Conservation (phyloP, 148 eudicot species). For the Mesembryanthemum crystallinum region DNA sequence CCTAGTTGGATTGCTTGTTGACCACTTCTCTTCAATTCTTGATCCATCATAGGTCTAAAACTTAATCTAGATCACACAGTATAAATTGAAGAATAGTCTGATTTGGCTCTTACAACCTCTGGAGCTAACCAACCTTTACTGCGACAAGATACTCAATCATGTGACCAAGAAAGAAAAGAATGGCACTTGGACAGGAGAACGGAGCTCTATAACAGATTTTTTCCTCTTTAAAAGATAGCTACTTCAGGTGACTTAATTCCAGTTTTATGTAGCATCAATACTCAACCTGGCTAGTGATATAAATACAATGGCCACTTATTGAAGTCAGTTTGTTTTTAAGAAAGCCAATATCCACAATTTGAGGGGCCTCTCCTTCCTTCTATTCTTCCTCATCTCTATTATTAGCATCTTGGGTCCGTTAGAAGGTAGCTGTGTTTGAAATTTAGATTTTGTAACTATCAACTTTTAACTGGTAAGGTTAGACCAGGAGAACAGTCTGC, state of each 20-base stretch:
- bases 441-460: no score
- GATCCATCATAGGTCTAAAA: neutral
- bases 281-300: no score
- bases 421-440: no score
- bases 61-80: neutral
- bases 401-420: no score
- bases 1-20: neutral
- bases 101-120: neutral
- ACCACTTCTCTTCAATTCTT: neutral
- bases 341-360: neutral
- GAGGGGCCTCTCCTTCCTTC: neutral
- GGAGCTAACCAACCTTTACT: neutral
- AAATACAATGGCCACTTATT: neutral
- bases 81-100: neutral
- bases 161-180: neutral
- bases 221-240: no score
- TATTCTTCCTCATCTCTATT: neutral
- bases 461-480: neutral
- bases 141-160: neutral
- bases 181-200: neutral
- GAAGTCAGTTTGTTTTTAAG: neutral
- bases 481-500: neutral
- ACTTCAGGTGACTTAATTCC: no score
- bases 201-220: neutral
- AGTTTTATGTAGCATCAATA: no score